A percentile compares a stretch with the other conserved stretches of the same genome.
phyloP scores from a whole-genome alignment of 1,284 basidiomycete species.

The Leccinum huronense region DNA sequence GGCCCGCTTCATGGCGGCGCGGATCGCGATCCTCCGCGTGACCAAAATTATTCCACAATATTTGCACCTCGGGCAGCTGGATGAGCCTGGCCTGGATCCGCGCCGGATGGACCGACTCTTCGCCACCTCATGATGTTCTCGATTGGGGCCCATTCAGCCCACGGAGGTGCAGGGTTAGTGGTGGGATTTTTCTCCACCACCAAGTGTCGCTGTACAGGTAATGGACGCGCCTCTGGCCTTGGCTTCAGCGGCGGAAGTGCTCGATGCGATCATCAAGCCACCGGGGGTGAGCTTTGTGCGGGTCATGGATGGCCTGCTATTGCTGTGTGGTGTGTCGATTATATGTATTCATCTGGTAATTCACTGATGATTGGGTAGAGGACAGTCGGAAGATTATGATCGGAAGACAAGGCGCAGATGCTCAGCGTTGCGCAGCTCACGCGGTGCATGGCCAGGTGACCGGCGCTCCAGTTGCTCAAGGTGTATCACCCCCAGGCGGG shows the following conservation, averaged over 20 bases:
- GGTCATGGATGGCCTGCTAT: too few relatives aligned
- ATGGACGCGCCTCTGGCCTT: background rate
- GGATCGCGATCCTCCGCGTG: conserved; percentile 20
- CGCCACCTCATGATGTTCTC: conserved; percentile 16
- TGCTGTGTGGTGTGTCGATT: too few relatives aligned
- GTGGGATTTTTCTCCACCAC: background rate
- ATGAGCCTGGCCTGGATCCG: conserved; percentile 4
- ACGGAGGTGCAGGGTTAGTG: background rate
- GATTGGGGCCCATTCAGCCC: conserved; percentile 6
- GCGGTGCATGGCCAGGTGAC: conserved; percentile 21
- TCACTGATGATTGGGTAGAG: too few relatives aligned
- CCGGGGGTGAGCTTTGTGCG: too few relatives aligned
- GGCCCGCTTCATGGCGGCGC: conserved; percentile 20
- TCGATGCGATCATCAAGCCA: too few relatives aligned
- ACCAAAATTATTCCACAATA: conserved; percentile 20
- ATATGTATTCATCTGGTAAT: too few relatives aligned
- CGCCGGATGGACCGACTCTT: conserved; percentile 13
- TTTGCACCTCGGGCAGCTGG: conserved; percentile 20
- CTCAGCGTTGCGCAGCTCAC: conserved; percentile 24
- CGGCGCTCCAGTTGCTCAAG: conserved; percentile 11
- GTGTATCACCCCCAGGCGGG: conserved; percentile 19
- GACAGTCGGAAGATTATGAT: too few relatives aligned
- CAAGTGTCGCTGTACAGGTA: background rate
- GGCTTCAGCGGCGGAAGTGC: too few relatives aligned
- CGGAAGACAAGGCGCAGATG: background rate